Evolutionary conservation across 2,329 filamentous ascomycete genomes (phyloP).

Genomic region (Elsinoe necatrix): DNA sequence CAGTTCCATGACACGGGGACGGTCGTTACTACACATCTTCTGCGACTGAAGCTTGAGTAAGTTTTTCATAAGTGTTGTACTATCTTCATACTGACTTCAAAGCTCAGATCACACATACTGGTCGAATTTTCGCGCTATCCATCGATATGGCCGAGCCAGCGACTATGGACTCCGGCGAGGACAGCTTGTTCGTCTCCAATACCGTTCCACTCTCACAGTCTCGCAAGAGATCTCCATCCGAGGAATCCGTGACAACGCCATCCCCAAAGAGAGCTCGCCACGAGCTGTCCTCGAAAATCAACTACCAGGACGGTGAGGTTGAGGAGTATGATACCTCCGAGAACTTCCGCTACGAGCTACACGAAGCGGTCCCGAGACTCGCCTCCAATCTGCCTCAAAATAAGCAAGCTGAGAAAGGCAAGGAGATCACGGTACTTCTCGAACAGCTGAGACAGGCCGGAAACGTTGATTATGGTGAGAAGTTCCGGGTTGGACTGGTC

Average conservation of each 20-base stretch:
- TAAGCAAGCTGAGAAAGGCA: not conserved
- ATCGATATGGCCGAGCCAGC: not conserved
- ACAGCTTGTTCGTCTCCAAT: not conserved
- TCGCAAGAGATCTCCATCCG: not conserved
- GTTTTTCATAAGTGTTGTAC: no score
- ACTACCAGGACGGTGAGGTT: not conserved
- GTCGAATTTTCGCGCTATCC: not conserved
- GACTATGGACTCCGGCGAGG: not conserved
- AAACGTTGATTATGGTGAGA: not conserved
- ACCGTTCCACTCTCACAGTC: not conserved
- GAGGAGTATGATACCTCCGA: not conserved
- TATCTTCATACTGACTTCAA: no score
- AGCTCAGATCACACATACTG: no score
- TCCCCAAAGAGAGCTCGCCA: not conserved
- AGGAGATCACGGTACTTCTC: no score
- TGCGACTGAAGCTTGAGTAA: no score
- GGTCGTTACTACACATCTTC: no score
- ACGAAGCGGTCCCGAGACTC: not conserved
- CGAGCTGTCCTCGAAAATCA: not conserved
- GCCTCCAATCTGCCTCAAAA: not conserved
- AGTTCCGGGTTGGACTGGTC: constrained; percentile 17
- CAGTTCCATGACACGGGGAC: no score
- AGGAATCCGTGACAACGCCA: not conserved
- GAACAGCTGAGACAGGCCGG: no score
- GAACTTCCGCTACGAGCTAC: not conserved